Evolutionary conservation across 345 rosid genomes (phyloP).

Genomic region (Rhizophora apiculata): DNA sequence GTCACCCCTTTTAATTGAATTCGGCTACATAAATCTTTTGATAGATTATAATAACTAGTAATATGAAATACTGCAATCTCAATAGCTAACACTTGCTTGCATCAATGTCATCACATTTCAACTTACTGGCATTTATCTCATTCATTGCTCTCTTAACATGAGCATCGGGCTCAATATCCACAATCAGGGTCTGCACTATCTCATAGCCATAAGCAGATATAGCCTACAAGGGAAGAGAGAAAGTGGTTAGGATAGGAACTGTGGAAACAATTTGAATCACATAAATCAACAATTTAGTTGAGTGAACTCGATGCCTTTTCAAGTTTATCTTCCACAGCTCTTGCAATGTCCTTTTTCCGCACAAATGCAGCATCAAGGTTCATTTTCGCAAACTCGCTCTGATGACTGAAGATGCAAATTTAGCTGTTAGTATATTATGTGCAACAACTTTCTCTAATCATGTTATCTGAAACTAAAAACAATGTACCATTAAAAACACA

Average conservation of each 20-base stretch:
- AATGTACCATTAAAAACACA: too few species aligned
- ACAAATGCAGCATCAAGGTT: constrained; percentile 5
- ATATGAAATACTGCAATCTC: too few species aligned
- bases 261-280: background rate
- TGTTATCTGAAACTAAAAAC: background rate
- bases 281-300: too few species aligned
- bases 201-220: constrained; percentile 24
- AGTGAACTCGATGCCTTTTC: constrained; percentile 1
- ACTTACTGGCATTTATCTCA: constrained; percentile 25
- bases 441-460: background rate
- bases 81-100: too few species aligned
- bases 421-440: background rate
- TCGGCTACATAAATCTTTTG: too few species aligned
- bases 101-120: background rate
- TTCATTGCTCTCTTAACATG: constrained; percentile 26
- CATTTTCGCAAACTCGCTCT: constrained; percentile 11
- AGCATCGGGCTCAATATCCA: constrained; percentile 7
- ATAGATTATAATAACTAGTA: too few species aligned
- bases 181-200: constrained; percentile 21
- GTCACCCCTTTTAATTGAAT: too few species aligned
- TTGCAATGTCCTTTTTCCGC: constrained; percentile 10
- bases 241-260: background rate
- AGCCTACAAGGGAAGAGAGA: constrained; percentile 2
- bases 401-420: constrained; percentile 1
- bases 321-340: constrained; percentile 8